Conservation (phyloP, 2,329 filamentous ascomycete species). For the Aspergillus sp. region DNA sequence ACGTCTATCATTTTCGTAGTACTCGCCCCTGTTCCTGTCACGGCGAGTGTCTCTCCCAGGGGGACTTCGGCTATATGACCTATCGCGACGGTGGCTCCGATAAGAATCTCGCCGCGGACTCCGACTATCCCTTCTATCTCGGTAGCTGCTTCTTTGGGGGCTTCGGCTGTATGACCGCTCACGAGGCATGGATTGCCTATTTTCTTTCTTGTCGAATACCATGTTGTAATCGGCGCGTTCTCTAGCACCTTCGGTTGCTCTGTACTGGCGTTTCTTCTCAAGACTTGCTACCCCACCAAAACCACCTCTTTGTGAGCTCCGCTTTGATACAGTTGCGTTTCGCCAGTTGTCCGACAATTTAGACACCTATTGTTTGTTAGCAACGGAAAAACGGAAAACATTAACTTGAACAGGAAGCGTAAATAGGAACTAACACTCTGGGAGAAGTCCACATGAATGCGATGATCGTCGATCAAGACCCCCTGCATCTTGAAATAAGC, state of each 20-base stretch:
- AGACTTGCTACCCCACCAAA: constrained; percentile 88
- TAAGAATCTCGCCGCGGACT: constrained; percentile 28
- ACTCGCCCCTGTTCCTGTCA: constrained; percentile 39
- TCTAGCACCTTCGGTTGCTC: constrained; percentile 59
- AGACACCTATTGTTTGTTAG: constrained; percentile 49
- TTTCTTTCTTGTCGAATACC: constrained; percentile 67
- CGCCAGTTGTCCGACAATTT: constrained; percentile 90
- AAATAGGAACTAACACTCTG: constrained; percentile 69
- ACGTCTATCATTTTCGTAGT: constrained; percentile 34
- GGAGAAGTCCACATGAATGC: constrained; percentile 98
- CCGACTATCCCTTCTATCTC: constrained; percentile 32
- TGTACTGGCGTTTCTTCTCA: constrained; percentile 89
- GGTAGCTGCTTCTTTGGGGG: constrained; percentile 39
- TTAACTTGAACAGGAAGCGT: not conserved
- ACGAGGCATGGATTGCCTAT: constrained; percentile 15
- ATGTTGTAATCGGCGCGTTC: constrained; percentile 65
- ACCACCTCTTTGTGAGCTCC: constrained; percentile 66
- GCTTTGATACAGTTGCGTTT: constrained; percentile 78
- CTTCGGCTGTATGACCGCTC: constrained; percentile 45
- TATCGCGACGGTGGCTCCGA: constrained; percentile 39
- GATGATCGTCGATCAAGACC: constrained; percentile 92
- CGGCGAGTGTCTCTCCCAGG: constrained; percentile 27
- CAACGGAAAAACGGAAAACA: not conserved
- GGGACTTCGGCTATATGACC: constrained; percentile 33
- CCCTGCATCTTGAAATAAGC: constrained; percentile 99